Percentiles rank a stretch among this genome's conserved stretches.
phyloP scores from a whole-genome alignment of 345 rosid genomes.

The Trapa bicornis region DNA sequence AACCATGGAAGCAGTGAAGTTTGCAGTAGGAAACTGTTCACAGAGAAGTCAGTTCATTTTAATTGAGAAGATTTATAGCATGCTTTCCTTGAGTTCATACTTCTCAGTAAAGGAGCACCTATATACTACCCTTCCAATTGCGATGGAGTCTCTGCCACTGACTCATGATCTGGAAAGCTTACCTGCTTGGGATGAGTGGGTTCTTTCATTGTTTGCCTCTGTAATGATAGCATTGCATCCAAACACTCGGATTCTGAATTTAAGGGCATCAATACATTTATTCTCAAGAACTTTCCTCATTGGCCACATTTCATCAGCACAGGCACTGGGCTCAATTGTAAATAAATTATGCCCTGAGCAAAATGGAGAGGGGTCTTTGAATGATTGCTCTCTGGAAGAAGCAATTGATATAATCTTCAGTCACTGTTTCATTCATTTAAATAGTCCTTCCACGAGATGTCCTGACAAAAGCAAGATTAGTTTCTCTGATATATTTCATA shows the following conservation, averaged over 20 bases:
- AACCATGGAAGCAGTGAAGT: conserved; percentile 50
- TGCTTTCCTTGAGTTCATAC: conserved; percentile 35
- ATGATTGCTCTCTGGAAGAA: conserved; percentile 47
- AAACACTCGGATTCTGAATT: conserved; percentile 44
- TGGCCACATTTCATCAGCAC: conserved; percentile 63
- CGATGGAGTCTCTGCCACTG: conserved; percentile 24
- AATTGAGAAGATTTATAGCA: conserved; percentile 43
- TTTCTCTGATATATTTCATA: conserved; percentile 24
- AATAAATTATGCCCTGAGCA: conserved; percentile 48
- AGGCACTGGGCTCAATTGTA: conserved; percentile 77
- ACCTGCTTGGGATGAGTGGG: conserved; percentile 52
- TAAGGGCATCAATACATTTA: conserved; percentile 28
- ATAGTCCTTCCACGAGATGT: conserved; percentile 16
- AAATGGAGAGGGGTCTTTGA: conserved; percentile 17
- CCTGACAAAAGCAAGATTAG: conserved; percentile 19
- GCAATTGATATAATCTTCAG: conserved; percentile 53
- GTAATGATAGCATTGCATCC: conserved; percentile 61
- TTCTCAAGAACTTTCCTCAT: conserved; percentile 34
- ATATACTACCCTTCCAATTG: conserved; percentile 17
- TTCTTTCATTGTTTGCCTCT: conserved; percentile 62
- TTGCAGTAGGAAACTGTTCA: conserved; percentile 51
- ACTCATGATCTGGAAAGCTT: conserved; percentile 17
- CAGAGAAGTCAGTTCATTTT: conserved; percentile 55
- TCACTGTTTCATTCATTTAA: conserved; percentile 8
- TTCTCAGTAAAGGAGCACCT: conserved; percentile 30